Conservation (phyloP, 2,329 filamentous ascomycete genomes). For the Cercospora berteroae region DNA sequence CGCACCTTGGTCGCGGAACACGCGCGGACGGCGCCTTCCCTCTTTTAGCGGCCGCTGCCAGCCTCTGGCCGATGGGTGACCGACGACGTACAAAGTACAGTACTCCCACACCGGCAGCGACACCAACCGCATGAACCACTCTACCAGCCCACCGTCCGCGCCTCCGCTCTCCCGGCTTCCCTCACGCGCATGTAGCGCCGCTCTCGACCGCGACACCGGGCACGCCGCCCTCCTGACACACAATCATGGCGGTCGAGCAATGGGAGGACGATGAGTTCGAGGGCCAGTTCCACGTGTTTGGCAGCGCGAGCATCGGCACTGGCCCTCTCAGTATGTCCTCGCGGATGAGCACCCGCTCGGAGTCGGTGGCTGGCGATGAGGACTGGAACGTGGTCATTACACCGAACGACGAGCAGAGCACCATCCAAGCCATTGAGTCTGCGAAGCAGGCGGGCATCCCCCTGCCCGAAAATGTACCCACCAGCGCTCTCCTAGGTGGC, state of each 20-base stretch:
- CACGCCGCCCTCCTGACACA: constrained; percentile 50
- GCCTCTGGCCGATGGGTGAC: background rate
- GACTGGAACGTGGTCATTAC: constrained; percentile 84
- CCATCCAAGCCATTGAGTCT: constrained; percentile 79
- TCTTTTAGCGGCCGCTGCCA: background rate
- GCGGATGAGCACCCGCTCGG: constrained; percentile 73
- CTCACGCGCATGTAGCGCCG: constrained; percentile 6
- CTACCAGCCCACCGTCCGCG: constrained; percentile 7
- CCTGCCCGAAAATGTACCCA: constrained; percentile 79
- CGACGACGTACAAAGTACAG: background rate
- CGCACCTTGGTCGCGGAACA: background rate
- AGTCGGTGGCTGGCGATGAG: constrained; percentile 67
- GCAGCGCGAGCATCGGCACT: constrained; percentile 62
- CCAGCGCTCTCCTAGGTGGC: constrained; percentile 85
- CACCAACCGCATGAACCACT: constrained; percentile 7
- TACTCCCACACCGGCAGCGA: background rate
- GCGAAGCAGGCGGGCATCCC: constrained; percentile 89
- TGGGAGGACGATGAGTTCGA: constrained; percentile 57
- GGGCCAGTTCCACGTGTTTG: constrained; percentile 59
- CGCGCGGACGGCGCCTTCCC: background rate
- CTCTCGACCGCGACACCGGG: constrained; percentile 10
- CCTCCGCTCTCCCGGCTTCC: background rate
- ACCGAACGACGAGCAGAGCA: constrained; percentile 80
- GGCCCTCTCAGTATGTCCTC: constrained; percentile 73
- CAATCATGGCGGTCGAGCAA: constrained; percentile 60